These are phyloP conservation scores for Gnomoniopsis sp. DNA, from an alignment of 2,329 filamentous ascomycete genomes.

Conservation along the genomic window DNA sequence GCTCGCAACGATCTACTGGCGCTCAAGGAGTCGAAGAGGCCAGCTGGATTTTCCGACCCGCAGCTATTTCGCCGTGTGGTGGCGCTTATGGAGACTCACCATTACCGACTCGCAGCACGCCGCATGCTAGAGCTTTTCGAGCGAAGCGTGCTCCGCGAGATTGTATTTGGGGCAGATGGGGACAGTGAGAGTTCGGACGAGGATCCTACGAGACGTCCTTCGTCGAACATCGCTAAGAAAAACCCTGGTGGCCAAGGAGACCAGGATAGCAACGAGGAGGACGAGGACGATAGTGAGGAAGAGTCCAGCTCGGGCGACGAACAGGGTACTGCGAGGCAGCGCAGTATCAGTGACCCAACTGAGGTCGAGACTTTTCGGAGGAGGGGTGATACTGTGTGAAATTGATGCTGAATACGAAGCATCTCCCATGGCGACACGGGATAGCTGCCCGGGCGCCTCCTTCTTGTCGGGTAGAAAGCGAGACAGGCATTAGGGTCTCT, in stretches of 20 bases:
- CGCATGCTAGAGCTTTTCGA: conserved; percentile 94
- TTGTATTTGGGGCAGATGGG: conserved; percentile 75
- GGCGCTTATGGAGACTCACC: conserved; percentile 79
- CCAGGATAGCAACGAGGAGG: conserved; percentile 10
- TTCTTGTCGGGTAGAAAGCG: too few relatives aligned
- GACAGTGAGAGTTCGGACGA: conserved; percentile 29
- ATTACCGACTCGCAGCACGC: conserved; percentile 82
- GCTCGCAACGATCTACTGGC: conserved; percentile 78
- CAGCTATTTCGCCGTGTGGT: conserved; percentile 83
- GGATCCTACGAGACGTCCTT: not conserved
- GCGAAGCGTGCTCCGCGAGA: conserved; percentile 77
- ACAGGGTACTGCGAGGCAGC: conserved; percentile 53
- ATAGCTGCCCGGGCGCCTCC: not conserved
- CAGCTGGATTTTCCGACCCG: conserved; percentile 70
- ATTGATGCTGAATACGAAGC: not conserved
- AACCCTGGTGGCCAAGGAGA: not conserved
- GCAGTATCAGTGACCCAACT: conserved; percentile 43
- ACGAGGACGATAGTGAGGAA: conserved; percentile 29
- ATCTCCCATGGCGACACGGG: not conserved
- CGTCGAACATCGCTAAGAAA: conserved; percentile 12
- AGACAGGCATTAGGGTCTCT: not conserved
- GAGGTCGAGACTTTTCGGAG: conserved; percentile 24
- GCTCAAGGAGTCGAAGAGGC: conserved; percentile 72
- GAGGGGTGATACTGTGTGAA: conserved; percentile 6
- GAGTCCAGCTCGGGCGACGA: conserved; percentile 59